Evolutionary conservation across 257 asterid species (phyloP).

Genomic region (Galeopsis tetrahit): DNA sequence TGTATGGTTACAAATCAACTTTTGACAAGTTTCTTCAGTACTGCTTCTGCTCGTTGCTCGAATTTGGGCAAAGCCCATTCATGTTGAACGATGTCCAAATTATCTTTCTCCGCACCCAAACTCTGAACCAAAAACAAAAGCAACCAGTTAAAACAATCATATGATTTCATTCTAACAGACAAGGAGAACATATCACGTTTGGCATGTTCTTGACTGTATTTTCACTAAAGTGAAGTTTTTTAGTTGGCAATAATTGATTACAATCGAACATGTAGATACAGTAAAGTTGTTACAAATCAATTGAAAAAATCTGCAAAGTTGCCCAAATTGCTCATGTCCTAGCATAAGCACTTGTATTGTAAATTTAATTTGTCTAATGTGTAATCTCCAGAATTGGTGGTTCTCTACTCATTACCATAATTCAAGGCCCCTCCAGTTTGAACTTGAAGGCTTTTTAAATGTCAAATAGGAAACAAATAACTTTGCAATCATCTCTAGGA

Average conservation of each 20-base stretch:
- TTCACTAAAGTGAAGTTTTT: conserved; percentile 7
- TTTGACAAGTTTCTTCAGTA: conserved; percentile 66
- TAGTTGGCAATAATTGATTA: background rate
- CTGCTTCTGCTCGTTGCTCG: conserved; percentile 92
- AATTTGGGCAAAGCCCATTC: conserved; percentile 89
- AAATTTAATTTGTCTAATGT: background rate
- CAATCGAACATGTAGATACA: background rate
- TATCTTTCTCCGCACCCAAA: conserved; percentile 89
- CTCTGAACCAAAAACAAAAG: conserved; percentile 56
- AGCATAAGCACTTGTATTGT: background rate
- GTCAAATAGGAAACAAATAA: conserved; percentile 6
- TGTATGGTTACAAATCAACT: conserved; percentile 23
- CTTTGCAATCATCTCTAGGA: conserved; percentile 10
- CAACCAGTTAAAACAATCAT: conserved; percentile 20
- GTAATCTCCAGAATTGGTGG: background rate
- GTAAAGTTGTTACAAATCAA: conserved; percentile 1
- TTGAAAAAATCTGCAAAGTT: background rate
- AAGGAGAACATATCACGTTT: conserved; percentile 3
- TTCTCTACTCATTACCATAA: conserved; percentile 10
- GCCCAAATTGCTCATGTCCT: conserved; percentile 11
- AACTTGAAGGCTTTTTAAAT: conserved; percentile 21
- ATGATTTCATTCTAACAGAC: conserved; percentile 5
- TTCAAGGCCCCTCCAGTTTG: conserved; percentile 25
- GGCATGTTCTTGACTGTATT: background rate
- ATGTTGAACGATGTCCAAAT: conserved; percentile 78